phyloP scores from a whole-genome alignment of 805 yeast genomes.

The Ogataea nitratoaversa region DNA sequence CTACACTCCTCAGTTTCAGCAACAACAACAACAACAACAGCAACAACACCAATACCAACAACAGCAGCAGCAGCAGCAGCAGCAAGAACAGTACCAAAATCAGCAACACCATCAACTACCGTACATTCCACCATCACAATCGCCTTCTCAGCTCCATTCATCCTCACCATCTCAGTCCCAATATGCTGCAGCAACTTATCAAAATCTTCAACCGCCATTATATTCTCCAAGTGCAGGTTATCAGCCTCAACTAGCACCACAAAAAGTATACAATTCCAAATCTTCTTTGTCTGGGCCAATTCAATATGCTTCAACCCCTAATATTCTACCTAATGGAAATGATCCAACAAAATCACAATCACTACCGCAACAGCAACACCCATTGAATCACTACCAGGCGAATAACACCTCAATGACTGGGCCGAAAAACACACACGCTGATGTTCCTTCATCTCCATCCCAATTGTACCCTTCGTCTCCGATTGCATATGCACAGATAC shows the following conservation, averaged over 20 bases:
- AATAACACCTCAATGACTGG: too few species aligned
- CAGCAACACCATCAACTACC: constrained; percentile 5
- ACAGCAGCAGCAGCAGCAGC: constrained; percentile 1
- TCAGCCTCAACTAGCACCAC: background rate
- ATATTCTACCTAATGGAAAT: background rate
- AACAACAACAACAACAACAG: background rate
- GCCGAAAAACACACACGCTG: too few species aligned
- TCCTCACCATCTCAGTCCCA: background rate
- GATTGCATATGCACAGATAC: constrained; percentile 1
- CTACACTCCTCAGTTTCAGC: constrained; percentile 3
- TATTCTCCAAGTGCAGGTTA: background rate
- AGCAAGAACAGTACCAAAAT: too few species aligned
- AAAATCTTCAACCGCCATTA: background rate
- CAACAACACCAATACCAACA: background rate
- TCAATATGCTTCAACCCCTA: constrained; percentile 14
- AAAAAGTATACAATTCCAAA: constrained; percentile 3
- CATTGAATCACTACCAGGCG: too few species aligned
- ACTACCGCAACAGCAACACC: background rate
- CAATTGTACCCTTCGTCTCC: constrained; percentile 13
- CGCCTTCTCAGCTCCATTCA: background rate
- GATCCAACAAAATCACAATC: constrained; percentile 1
- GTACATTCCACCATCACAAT: constrained; percentile 1
- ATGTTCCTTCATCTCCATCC: constrained; percentile 10
- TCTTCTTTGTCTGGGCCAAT: constrained; percentile 5
- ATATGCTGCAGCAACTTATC: background rate